Base-by-base conservation (phyloP, 2,329 filamentous ascomycete species). In the Fusarium anguioides region DNA sequence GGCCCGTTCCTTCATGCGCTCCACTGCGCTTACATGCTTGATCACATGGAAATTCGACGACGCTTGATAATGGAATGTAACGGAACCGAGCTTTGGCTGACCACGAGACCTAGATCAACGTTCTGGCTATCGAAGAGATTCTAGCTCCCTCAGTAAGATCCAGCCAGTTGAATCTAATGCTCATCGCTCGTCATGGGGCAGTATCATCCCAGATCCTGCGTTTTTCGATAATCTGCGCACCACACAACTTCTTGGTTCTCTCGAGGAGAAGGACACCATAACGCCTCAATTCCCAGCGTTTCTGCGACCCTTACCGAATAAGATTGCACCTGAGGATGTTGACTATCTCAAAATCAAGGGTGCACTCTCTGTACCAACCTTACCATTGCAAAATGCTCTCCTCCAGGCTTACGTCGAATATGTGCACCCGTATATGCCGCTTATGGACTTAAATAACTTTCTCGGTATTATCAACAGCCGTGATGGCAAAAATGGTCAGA, bases 341-440 rank as follows among this genome's bases (percentile, higher is more conserved):
- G 86, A 89, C 56, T 97, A 96, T 77, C 84, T 97, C 56, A 86
- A 90, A 64, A 87, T 89, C 75, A 97, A 97, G 82, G 94, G 94
- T 6, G 94, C 94, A 2, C 81, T 97, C 68, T 89, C 89, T 3
- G 86, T 97, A 37, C 95, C 95, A 4, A 83, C 86, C 37, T 78
- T 84, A 6, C 80, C 81, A 6, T 82, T 97, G 33, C 91, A 95
- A 73, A 93, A 92, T 76, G 93, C 94, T 60, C 84, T 97, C 40
- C 82, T 98, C 17, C 89, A 90, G 71, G 89, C 89, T 36, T 97
- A 96, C 72, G 85, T 95, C 63, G 92, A 97, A 80, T 97, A 91
- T 76, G 93, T 97, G 9, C 91, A 97, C 76, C 93, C 94, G 2
- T 97, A 93, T 77, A 97, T 97, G 93, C 95, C 95, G 23, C 82